Evolutionary conservation across 352 stramenopile genomes (phyloP).

Genomic region (Plasmopara muralis): DNA sequence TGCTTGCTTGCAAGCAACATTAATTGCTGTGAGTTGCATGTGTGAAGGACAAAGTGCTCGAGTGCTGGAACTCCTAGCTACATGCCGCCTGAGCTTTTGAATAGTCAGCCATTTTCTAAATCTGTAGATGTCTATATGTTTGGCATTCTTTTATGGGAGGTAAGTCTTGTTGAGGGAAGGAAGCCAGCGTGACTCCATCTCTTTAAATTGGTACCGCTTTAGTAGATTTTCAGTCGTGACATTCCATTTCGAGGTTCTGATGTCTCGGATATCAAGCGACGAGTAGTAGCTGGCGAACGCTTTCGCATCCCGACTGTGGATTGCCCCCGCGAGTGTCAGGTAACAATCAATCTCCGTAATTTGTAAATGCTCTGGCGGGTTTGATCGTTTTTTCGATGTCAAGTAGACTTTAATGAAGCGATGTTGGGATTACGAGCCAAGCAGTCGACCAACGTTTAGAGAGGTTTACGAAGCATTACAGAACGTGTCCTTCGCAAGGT

Average conservation of each 20-base stretch:
- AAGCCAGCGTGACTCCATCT: neutral
- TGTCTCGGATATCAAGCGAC: constrained; percentile 58
- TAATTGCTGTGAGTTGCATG: neutral
- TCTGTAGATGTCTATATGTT: constrained; percentile 91
- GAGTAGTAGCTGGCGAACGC: constrained; percentile 67
- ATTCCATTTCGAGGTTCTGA: constrained; percentile 74
- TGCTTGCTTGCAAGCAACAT: neutral
- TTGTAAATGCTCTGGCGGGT: neutral
- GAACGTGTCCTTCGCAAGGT: constrained; percentile 23
- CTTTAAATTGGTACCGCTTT: neutral
- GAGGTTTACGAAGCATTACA: constrained; percentile 45
- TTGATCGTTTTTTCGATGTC: constrained; percentile 1
- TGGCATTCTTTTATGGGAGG: constrained; percentile 88
- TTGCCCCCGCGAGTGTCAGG: constrained; percentile 49
- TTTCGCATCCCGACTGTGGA: constrained; percentile 70
- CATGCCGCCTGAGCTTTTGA: constrained; percentile 85
- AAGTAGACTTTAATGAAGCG: constrained; percentile 51
- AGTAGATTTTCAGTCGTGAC: constrained; percentile 70
- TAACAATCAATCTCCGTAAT: constrained; percentile 1
- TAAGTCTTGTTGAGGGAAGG: constrained; percentile 1
- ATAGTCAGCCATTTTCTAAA: constrained; percentile 78
- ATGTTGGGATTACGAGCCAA: constrained; percentile 61
- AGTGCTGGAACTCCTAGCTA: constrained; percentile 87
- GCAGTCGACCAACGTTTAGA: constrained; percentile 45
- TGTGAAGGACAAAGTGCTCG: constrained; percentile 56